Percentiles rank a stretch among this genome's conserved stretches.
These are phyloP conservation scores for Mycena alexandri DNA, from an alignment of 768 basidiomycete genomes.

Conservation along the genomic window DNA sequence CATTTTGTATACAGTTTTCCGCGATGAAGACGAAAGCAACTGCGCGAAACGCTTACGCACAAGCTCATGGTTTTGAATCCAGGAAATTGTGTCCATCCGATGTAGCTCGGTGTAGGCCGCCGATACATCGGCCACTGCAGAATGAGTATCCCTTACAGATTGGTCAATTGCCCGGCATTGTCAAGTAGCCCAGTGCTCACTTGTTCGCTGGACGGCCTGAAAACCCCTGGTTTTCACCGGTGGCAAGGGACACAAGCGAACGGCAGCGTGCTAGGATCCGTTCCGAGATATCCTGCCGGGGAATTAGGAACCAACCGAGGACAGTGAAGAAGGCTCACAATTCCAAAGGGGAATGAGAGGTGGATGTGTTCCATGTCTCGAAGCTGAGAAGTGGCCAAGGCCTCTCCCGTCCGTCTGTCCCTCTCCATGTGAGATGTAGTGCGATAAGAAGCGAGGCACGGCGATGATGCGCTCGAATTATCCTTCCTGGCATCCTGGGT, in stretches of 20 bases:
- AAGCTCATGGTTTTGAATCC: conserved; percentile 27
- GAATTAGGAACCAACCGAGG: neutral
- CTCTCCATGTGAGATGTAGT: neutral
- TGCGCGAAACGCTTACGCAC: neutral
- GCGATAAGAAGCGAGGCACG: neutral
- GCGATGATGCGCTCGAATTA: neutral
- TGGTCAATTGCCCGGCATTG: neutral
- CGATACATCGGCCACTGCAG: neutral
- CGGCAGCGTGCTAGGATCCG: neutral
- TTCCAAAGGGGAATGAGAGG: conserved; percentile 6
- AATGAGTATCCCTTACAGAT: conserved; percentile 2
- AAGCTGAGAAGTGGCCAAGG: neutral
- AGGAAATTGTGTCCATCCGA: conserved; percentile 6
- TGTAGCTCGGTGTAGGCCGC: conserved; percentile 18
- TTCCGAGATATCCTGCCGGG: neutral
- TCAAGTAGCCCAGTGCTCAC: neutral
- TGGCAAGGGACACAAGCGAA: neutral
- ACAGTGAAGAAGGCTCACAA: neutral
- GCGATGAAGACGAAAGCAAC: conserved; percentile 3
- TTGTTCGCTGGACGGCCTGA: conserved; percentile 1
- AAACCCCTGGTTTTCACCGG: neutral
- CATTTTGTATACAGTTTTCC: neutral
- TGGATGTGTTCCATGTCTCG: conserved; percentile 14
- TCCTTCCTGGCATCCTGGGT: no score
- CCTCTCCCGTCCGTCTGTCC: neutral